Conservation (phyloP, 108 stramenopile species). For the Craspedostauros australis region DNA sequence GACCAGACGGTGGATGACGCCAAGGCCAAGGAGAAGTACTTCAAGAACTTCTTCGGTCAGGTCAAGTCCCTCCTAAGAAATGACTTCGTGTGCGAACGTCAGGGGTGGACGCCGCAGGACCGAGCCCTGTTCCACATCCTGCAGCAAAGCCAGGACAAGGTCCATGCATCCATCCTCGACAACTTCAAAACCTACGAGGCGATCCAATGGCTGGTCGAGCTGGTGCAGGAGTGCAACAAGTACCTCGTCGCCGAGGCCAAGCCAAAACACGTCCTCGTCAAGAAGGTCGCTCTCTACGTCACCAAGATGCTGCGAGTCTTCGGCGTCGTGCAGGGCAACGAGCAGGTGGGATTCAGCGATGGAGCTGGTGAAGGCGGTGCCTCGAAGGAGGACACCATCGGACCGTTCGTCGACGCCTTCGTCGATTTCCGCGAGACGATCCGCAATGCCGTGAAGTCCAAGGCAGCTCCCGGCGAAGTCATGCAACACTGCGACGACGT, state of each 20-base stretch:
- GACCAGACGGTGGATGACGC: constrained; percentile 94
- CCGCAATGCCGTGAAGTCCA: constrained; percentile 50
- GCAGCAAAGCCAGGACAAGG: constrained; percentile 38
- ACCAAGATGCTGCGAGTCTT: constrained; percentile 85
- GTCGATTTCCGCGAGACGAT: constrained; percentile 78
- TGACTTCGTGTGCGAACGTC: constrained; percentile 48
- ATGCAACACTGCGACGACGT: constrained; percentile 80
- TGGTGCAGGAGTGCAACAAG: constrained; percentile 75
- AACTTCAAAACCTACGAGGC: constrained; percentile 92
- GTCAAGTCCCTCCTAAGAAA: constrained; percentile 83
- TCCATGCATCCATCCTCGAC: constrained; percentile 79
- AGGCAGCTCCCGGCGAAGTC: constrained; percentile 42
- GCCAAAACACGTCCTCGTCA: constrained; percentile 55
- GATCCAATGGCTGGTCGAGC: constrained; percentile 64
- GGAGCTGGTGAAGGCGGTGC: constrained; percentile 27
- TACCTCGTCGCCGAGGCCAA: constrained; percentile 55
- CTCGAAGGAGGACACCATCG: constrained; percentile 40
- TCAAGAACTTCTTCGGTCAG: constrained; percentile 90
- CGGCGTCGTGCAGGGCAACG: constrained; percentile 77
- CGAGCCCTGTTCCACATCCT: constrained; percentile 46
- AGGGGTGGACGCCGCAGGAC: constrained; percentile 52
- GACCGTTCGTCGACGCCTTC: constrained; percentile 78
- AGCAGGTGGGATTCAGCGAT: constrained; percentile 74
- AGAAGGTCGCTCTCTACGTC: constrained; percentile 79
- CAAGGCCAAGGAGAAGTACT: constrained; percentile 79